phyloP scores from a whole-genome alignment of 805 yeast species.

The Candida xyloterini region DNA sequence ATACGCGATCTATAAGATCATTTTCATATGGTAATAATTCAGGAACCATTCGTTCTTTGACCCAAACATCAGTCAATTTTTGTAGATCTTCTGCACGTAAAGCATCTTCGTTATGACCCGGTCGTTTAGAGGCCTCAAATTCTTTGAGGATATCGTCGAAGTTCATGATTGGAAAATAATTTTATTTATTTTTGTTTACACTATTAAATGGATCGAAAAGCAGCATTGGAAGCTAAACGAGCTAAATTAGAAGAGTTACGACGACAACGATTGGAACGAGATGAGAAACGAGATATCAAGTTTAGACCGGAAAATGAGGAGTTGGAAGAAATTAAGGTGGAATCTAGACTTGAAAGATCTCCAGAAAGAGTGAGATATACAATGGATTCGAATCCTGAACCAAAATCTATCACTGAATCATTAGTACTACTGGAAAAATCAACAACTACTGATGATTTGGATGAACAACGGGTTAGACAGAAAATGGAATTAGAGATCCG shows the following conservation, averaged over 20 bases:
- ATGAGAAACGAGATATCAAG: background rate
- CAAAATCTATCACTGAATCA: too few species aligned
- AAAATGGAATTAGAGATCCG: conserved; percentile 15
- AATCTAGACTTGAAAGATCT: too few species aligned
- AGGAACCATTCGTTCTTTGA: conserved; percentile 82
- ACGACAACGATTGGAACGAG: conserved; percentile 40
- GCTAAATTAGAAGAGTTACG: conserved; percentile 51
- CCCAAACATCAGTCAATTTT: conserved; percentile 63
- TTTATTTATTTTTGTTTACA: conserved; percentile 1
- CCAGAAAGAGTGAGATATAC: too few species aligned
- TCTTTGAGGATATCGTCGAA: conserved; percentile 71
- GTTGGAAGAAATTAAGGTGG: too few species aligned
- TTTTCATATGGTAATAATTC: conserved; percentile 77
- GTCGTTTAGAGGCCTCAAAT: conserved; percentile 43
- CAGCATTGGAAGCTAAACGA: conserved; percentile 47
- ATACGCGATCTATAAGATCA: conserved; percentile 52
- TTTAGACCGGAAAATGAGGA: too few species aligned
- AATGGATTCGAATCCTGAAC: too few species aligned
- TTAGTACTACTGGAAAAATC: conserved; percentile 2
- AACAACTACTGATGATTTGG: conserved; percentile 10
- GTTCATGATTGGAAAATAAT: conserved; percentile 37
- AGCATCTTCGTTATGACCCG: conserved; percentile 23
- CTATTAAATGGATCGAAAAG: conserved; percentile 25
- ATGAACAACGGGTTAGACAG: conserved; percentile 3
- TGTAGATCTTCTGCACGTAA: conserved; percentile 38